Conservation (phyloP, 148 eudicot species). For the Persicaria maculosa region DNA sequence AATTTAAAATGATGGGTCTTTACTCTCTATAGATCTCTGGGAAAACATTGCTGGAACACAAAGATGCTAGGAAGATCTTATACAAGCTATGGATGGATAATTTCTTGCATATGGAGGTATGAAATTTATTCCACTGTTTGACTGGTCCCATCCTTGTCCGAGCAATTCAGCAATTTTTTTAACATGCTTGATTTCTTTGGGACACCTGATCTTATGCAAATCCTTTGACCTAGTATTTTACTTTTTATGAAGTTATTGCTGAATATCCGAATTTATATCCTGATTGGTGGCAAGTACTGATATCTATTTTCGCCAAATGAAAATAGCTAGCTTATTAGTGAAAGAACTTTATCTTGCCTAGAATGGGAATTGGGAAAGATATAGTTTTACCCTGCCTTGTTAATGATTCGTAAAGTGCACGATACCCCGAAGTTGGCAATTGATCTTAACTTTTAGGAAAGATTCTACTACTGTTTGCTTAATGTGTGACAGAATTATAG, state of each 20-base stretch:
- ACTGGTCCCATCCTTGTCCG: neutral
- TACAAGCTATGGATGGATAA: slow-evolving; percentile 76
- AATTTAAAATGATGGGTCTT: neutral
- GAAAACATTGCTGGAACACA: slow-evolving; percentile 69
- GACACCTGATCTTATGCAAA: neutral
- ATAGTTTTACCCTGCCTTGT: neutral
- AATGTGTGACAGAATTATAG: neutral
- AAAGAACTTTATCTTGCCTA: neutral
- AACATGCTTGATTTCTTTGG: neutral
- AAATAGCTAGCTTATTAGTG: slow-evolving; percentile 1
- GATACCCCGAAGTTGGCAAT: neutral
- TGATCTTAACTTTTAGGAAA: neutral
- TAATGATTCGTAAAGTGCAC: neutral
- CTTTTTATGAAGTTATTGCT: neutral
- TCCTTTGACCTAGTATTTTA: neutral
- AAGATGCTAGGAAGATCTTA: slow-evolving; percentile 54
- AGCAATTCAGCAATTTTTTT: neutral
- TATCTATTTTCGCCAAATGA: neutral
- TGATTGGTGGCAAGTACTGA: neutral
- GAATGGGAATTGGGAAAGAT: neutral
- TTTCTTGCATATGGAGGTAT: slow-evolving; percentile 78
- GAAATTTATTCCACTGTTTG: neutral
- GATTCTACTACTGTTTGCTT: neutral
- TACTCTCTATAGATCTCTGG: slow-evolving; percentile 40
- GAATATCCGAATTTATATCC: neutral